Base-by-base conservation (phyloP, 2,329 filamentous ascomycete genomes). In the Fusarium haematococcum region DNA sequence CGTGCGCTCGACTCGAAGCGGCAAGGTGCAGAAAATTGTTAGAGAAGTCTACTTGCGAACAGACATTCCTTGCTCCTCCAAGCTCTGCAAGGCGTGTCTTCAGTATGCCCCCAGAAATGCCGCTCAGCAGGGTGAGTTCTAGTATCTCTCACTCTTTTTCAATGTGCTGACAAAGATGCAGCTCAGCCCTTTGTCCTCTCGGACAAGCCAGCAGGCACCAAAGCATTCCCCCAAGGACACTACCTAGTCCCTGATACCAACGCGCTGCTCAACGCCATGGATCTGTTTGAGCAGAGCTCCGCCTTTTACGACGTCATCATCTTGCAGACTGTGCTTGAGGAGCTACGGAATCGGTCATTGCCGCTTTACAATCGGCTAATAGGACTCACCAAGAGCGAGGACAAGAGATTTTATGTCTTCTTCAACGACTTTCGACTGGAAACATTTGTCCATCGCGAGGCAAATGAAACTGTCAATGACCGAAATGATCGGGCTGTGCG, bases 1-100 rank as follows among this genome's bases (percentile, higher is more conserved):
- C 81, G 94, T 99, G 74, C 91, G 97, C 70, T 98, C 97, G 30
- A 97, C 96, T 57, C 95, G 94, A 84, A 97, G 92, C 83, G 97
- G 97, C 84, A 98, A 98, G 86, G 96, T 98, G 69, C 97, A 98
- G 84, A 99, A 99, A 88, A 97, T 99, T 80, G 97, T 99, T 76
- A 92, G 95, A 79, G 97, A 99, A 86, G 89, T 98, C 73, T 99
- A 99, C 84, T 88, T 99, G 71, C 91, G 97, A 83, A 94, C 96
- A 85, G 97, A 99, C 83, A 98, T 99, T 80, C 96, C 97, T 59
- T 99, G 97, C 86, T 98, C 96, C 37, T 98, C 96, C 30, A 93
- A 92, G 83, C 87, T 99, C 52, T 99, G 97, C 86, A 89, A 89
- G 71, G 85, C 84, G 79, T 99, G 97, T 83, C 88, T 94, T 52